Percentiles rank a stretch among this genome's conserved stretches.
phyloP scores from a whole-genome alignment of 805 yeast species.

The Yamadazyma tumulicola region DNA sequence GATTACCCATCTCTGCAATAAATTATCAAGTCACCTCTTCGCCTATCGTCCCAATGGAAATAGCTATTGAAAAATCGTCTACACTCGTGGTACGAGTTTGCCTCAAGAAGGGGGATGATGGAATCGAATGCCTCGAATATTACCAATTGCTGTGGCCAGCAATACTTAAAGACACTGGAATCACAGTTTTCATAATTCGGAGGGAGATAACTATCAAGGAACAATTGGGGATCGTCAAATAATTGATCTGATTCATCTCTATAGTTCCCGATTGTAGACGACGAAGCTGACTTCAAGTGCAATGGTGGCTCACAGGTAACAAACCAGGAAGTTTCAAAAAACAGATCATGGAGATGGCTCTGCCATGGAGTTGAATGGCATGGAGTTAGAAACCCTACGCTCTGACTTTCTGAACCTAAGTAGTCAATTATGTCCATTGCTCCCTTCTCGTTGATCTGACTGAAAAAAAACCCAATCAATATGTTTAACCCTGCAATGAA shows the following conservation, averaged over 20 bases:
- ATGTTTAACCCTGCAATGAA: constrained; percentile 32
- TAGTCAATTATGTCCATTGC: constrained; percentile 64
- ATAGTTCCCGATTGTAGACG: constrained; percentile 40
- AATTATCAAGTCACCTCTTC: constrained; percentile 56
- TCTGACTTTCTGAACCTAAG: constrained; percentile 38
- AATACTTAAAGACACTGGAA: constrained; percentile 4
- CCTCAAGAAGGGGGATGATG: constrained; percentile 37
- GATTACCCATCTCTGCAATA: background rate
- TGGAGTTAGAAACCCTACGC: constrained; percentile 85
- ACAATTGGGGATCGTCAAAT: constrained; percentile 62
- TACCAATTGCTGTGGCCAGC: constrained; percentile 73
- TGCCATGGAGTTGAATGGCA: constrained; percentile 98
- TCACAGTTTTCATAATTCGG: background rate
- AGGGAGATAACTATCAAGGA: constrained; percentile 54
- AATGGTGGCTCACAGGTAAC: constrained; percentile 92
- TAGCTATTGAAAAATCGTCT: constrained; percentile 69
- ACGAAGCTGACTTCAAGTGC: constrained; percentile 22
- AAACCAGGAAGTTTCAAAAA: constrained; percentile 55
- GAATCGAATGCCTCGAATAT: constrained; percentile 64
- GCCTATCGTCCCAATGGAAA: constrained; percentile 81
- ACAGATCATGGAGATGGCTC: constrained; percentile 65
- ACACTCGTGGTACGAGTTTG: constrained; percentile 43
- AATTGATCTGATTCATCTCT: constrained; percentile 86
- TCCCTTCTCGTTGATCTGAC: constrained; percentile 81
- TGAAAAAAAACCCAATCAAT: constrained; percentile 46